A percentile compares a stretch with the other conserved stretches of the same genome.
Evolutionary conservation across 2,329 filamentous ascomycete species (phyloP).

Genomic region (Cercospora citrullina): DNA sequence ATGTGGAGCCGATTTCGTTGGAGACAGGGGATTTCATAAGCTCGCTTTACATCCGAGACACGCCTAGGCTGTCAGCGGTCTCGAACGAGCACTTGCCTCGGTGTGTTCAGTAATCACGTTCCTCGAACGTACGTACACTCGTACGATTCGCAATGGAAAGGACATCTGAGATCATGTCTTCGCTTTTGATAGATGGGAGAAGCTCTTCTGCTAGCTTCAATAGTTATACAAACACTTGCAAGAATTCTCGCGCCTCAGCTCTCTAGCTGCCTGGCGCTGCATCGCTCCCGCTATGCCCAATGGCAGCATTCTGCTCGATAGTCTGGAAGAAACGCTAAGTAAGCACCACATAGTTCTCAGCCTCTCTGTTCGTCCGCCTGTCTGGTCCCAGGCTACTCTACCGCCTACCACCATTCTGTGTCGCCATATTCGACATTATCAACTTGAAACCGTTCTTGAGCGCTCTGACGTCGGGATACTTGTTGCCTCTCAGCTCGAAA

Average conservation of each 20-base stretch:
- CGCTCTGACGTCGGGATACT: conserved; percentile 92
- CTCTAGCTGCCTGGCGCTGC: not conserved
- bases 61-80: not conserved
- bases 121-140: too few species aligned
- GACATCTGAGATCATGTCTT: not conserved
- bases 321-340: not conserved
- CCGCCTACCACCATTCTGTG: conserved; percentile 19
- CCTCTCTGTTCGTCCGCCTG: not conserved
- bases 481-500: conserved; percentile 83
- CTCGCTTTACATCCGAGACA: not conserved
- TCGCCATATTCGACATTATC: conserved; percentile 45
- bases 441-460: conserved; percentile 97
- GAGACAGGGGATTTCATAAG: too few species aligned
- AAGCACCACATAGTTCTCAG: not conserved
- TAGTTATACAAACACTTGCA: not conserved
- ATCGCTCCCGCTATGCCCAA: not conserved
- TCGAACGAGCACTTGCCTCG: not conserved
- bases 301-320: not conserved
- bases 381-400: not conserved
- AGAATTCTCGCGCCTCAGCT: not conserved
- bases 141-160: too few species aligned
- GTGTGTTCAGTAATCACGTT: not conserved
- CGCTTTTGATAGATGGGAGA: not conserved
- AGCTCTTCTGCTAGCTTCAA: not conserved
- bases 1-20: not conserved